Conservation (phyloP, 2,329 filamentous ascomycete genomes). For the Coniosporium tulheliwenetii region DNA sequence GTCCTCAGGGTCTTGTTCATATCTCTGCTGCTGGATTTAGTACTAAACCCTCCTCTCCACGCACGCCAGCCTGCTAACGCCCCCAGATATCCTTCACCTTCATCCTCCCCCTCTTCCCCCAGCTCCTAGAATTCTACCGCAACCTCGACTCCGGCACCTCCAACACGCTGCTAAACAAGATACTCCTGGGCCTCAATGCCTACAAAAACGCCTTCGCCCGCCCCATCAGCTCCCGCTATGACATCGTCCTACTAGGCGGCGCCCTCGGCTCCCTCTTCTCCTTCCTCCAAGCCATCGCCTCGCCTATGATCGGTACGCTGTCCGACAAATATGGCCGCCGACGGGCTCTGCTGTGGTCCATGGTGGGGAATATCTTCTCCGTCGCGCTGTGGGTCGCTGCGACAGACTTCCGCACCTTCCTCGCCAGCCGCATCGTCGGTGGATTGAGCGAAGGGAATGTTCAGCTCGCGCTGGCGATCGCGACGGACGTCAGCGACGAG, state of each 20-base stretch:
- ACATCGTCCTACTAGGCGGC: slow-evolving; percentile 88
- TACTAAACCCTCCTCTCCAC: slow-evolving; percentile 23
- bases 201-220: slow-evolving; percentile 90
- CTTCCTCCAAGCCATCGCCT: slow-evolving; percentile 80
- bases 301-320: slow-evolving; percentile 75
- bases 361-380: slow-evolving; percentile 83
- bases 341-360: slow-evolving; percentile 74
- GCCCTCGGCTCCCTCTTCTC: slow-evolving; percentile 90
- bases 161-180: slow-evolving; percentile 56
- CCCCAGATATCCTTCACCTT: slow-evolving; percentile 90
- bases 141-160: slow-evolving; percentile 52
- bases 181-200: slow-evolving; percentile 71
- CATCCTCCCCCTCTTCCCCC: slow-evolving; percentile 90
- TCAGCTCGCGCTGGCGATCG: slow-evolving; percentile 89
- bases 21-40: slow-evolving; percentile 78
- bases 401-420: slow-evolving; percentile 86
- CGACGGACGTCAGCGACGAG: slow-evolving; percentile 86
- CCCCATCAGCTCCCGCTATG: slow-evolving; percentile 90
- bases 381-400: slow-evolving; percentile 90
- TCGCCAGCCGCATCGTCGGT: slow-evolving; percentile 83
- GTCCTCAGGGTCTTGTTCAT: slow-evolving; percentile 80
- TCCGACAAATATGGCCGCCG: slow-evolving; percentile 82
- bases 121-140: slow-evolving; percentile 91
- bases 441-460: slow-evolving; percentile 94
- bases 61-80: slow-evolving; percentile 1